Evolutionary conservation across 2,329 filamentous ascomycete genomes (phyloP), one percentile per base, ranked within the genome.

Genomic region (Xylaria sp.): DNA sequence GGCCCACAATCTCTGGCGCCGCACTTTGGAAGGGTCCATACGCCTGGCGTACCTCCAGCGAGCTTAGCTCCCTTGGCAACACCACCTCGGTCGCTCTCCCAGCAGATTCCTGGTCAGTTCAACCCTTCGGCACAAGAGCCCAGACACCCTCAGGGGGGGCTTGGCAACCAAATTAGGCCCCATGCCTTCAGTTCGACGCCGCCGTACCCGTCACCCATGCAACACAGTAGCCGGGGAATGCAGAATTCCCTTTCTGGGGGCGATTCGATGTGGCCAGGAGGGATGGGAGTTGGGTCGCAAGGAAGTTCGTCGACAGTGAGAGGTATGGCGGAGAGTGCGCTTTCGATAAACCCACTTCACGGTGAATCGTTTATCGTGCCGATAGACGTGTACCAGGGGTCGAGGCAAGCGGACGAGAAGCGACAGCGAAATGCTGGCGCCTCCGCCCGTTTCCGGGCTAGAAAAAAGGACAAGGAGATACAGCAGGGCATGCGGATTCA

Each of bases 341-440:
- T 34, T 34, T 34, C 29, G 16, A 34, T 34, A 34, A 34, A 34
- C 29, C 29, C 29, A 13, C 5, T 34, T 13, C 29, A 34, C 29
- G 76, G 72, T 39, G 75, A 75, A 40, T 69, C 72, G 24, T 80
- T 84, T 39, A 72, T 78, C 8, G 84, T 92, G 44, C 86, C 87
- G 13, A 85, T 93, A 8, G 91, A 96, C 68, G 85, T 90, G 40
- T 88, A 91, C 62, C 88, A 91, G 64, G 91, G 88, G 11, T 95
- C 91, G 11, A 88, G 87, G 62, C 85, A 90, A 64, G 89, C 90
- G 38, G 90, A 94, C 66, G 90, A 95, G 71, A 96, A 94, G 74
- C 81, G 91, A 51, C 87, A 89, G 70, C 84, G 91, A 47, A 96
- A 96, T 66, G 91, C 91, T 39, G 89, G 89, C 44, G 91, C 91